Evolutionary conservation across 2,329 filamentous ascomycete species (phyloP), one percentile per base, ranked within the genome.

Genomic region (Fusarium sp.): DNA sequence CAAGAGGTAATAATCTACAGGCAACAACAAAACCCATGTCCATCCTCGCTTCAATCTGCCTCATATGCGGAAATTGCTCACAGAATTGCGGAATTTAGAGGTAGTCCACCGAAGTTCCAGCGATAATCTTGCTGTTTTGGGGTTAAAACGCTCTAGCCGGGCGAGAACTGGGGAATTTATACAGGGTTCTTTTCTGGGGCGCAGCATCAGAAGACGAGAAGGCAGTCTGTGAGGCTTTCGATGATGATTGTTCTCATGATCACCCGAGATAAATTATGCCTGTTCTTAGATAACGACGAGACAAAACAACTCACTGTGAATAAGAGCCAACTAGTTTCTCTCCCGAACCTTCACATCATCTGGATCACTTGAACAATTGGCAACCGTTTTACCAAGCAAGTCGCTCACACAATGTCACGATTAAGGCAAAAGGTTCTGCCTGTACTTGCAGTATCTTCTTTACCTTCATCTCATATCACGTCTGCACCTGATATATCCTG

Each of bases 401-500:
- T 11, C 10, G 36, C 11, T 29, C 25, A 39, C 23, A 29, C 43
- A 52, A 69, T 69, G 67, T 67, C 66, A 33, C 66, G 54, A 11
- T 9, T 69, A 6, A 67, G 35, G 14, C 55, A 45, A 48, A 69
- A 60, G 33, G 40, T 67, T 33, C 31, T 70, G 0, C 66, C 66
- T 11, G 39, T 67, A 13, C 66, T 70, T 11, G 51, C 63, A 21
- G 27, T 40, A 23, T 40, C 50, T 17, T 64, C 54, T 10, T 23
- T 49, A 4, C 39, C 50, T n/a, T 39, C 64, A 4, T 63, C 63
- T 2, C 37, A 58, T 37, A 69, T 71, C 25, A 67, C 68, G 4
- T 33, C 62, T 6, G 51, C 49, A 8, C 68, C 65, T 10, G 62
- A 69, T 20, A 53, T 69, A 31, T 35, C 68, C 13, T 70, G 69